Base-by-base conservation (phyloP, 192 early-diverging fungal species). In the Paraglomus occultum region DNA sequence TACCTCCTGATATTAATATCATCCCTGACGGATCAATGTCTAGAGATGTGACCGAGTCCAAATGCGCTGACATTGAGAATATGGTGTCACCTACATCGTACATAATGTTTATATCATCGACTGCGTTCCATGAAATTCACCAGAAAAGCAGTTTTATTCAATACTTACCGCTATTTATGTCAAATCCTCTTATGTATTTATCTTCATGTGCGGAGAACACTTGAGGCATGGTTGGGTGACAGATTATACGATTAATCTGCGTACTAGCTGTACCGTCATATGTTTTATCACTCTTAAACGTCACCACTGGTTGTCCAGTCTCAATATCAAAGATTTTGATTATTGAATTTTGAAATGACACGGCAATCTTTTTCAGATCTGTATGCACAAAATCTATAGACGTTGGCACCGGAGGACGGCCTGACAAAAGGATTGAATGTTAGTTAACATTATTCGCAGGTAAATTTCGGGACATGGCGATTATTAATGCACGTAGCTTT, bases 141-240 rank as follows among this genome's bases (percentile, higher is more conserved):
- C 31, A 31, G 31, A 31, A 31, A 31, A 31, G 3, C 31, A n/a
- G n/a, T n/a, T n/a, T 15, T 12, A 31, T 60, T 46, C 43, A 18
- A 4, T 55, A 50, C 53, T 73, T 83, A 83, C 92, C 92, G 49
- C 78, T 84, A 43, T 89, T 87, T 8, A 87, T 43, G 70, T 94
- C 91, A 80, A 87, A 92, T 51, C 90, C 84, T 64, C 90, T 80
- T 54, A 94, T 84, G 49, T 82, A 81, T 46, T 87, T 72, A 71
- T 94, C 92, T 64, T 94, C 91, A 67, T 91, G 86, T 15, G 84
- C 91, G 7, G 91, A 82, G n/a, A 92, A 81, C 10, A 91, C 70
- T 12, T 92, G 51, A 7, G 91, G 85, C 58, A 90, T 61, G 0
- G 86, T 90, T 15, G 93, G 90, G 75, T 94, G 93, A 10, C 75